Evolutionary conservation across 306 rosid genomes (phyloP).

Genomic region (Ormosia emarginata): DNA sequence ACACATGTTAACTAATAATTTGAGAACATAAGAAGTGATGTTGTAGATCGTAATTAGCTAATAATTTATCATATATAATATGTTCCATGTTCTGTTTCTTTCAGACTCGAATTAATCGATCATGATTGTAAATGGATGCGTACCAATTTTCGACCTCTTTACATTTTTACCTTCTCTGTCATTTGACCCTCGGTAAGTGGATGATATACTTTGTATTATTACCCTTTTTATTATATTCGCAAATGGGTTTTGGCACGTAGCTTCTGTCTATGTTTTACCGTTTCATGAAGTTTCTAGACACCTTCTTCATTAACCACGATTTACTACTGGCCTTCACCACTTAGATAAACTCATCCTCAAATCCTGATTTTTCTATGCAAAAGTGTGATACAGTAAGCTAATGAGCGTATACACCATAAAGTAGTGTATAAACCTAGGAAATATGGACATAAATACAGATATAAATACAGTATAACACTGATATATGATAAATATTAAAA

Average conservation of each 20-base stretch:
- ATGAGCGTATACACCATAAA: too few relatives aligned
- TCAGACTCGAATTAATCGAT: background rate
- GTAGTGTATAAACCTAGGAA: too few relatives aligned
- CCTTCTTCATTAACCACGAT: background rate
- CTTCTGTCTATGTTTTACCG: background rate
- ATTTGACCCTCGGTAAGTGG: background rate
- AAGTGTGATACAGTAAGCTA: background rate
- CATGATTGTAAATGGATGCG: background rate
- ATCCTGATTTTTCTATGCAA: background rate
- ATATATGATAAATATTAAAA: too few relatives aligned
- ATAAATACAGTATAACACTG: too few relatives aligned
- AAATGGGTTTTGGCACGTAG: background rate
- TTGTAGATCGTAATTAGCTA: too few relatives aligned
- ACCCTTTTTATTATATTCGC: background rate
- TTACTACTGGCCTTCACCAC: background rate
- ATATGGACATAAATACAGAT: too few relatives aligned
- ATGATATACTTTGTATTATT: background rate
- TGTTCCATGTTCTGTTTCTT: conserved; percentile 2
- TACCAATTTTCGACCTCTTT: background rate
- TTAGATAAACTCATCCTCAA: background rate
- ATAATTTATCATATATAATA: too few relatives aligned
- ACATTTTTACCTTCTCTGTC: background rate
- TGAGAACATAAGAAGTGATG: too few relatives aligned
- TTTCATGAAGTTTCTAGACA: background rate
- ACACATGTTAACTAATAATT: too few relatives aligned